Evolutionary conservation across 106 monocot genomes (phyloP).

Genomic region (Chionographis japonica): DNA sequence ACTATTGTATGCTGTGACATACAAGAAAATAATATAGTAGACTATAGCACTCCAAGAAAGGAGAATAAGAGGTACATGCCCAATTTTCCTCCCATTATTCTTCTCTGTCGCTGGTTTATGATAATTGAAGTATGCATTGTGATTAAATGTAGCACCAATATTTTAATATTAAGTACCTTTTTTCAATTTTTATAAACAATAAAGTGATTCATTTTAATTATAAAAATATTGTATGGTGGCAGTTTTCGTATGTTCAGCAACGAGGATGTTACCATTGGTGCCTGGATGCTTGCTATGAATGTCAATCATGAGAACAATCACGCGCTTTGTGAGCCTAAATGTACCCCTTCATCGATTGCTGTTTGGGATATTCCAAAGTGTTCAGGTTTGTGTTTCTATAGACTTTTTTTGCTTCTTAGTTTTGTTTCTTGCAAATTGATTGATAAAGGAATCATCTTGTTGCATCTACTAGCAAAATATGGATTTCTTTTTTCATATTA

Average conservation of each 20-base stretch:
- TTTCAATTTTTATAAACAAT: too few relatives aligned
- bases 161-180: too few relatives aligned
- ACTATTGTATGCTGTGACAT: too few relatives aligned
- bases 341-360: constrained; percentile 79
- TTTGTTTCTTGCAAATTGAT: background rate
- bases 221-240: constrained; percentile 11
- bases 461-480: background rate
- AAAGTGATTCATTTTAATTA: too few relatives aligned
- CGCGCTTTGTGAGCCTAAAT: constrained; percentile 57
- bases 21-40: too few relatives aligned
- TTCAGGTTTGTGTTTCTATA: constrained; percentile 53
- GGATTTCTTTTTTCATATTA: background rate
- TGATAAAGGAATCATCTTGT: too few relatives aligned
- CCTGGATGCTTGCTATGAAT: constrained; percentile 99
- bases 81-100: too few relatives aligned
- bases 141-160: too few relatives aligned
- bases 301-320: constrained; percentile 86
- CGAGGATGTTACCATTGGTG: constrained; percentile 90
- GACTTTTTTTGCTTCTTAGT: background rate
- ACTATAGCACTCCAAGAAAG: too few relatives aligned
- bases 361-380: constrained; percentile 98
- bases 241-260: constrained; percentile 98
- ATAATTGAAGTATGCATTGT: too few relatives aligned
- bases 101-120: too few relatives aligned
- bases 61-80: too few relatives aligned